These are phyloP conservation scores for Stachybotrys echinatus DNA, from an alignment of 2,329 filamentous ascomycete species.

Conservation along the genomic window DNA sequence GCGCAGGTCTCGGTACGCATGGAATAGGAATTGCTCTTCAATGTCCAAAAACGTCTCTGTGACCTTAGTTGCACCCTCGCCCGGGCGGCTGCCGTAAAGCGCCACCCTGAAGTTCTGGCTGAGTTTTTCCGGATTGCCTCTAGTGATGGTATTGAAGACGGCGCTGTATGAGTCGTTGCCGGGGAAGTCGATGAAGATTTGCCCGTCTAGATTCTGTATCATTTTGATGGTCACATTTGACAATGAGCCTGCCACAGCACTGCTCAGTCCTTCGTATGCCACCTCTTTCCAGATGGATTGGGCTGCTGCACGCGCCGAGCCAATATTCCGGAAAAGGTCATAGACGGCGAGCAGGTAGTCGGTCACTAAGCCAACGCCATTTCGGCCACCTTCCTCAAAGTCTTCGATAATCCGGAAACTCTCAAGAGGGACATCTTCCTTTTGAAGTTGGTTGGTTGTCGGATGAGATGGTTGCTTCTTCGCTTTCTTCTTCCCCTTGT, in stretches of 20 bases:
- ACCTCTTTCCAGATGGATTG: slow-evolving; percentile 38
- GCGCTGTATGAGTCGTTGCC: slow-evolving; percentile 37
- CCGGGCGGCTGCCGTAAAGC: neutral
- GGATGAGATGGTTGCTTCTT: slow-evolving; percentile 14
- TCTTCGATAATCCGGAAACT: slow-evolving; percentile 37
- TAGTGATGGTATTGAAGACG: slow-evolving; percentile 33
- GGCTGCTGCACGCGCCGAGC: slow-evolving; percentile 29
- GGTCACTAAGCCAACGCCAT: slow-evolving; percentile 19
- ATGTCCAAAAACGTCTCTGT: slow-evolving; percentile 23
- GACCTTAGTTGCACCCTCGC: slow-evolving; percentile 2
- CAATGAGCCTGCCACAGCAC: slow-evolving; percentile 36
- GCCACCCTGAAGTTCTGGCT: slow-evolving; percentile 6
- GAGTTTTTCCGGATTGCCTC: slow-evolving; percentile 25
- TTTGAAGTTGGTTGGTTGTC: slow-evolving; percentile 11
- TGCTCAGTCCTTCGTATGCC: slow-evolving; percentile 37
- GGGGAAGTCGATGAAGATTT: slow-evolving; percentile 40
- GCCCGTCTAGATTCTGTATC: slow-evolving; percentile 28
- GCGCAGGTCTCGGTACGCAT: slow-evolving; percentile 35
- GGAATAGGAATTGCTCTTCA: slow-evolving; percentile 36
- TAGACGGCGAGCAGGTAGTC: slow-evolving; percentile 40
- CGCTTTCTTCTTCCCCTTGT: slow-evolving; percentile 9
- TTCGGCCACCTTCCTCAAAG: slow-evolving; percentile 10
- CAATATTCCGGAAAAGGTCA: slow-evolving; percentile 29
- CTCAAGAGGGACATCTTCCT: slow-evolving; percentile 35
- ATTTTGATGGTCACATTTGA: slow-evolving; percentile 35